phyloP scores from a whole-genome alignment of 2,329 filamentous ascomycete genomes.

The Diaporthe eres region DNA sequence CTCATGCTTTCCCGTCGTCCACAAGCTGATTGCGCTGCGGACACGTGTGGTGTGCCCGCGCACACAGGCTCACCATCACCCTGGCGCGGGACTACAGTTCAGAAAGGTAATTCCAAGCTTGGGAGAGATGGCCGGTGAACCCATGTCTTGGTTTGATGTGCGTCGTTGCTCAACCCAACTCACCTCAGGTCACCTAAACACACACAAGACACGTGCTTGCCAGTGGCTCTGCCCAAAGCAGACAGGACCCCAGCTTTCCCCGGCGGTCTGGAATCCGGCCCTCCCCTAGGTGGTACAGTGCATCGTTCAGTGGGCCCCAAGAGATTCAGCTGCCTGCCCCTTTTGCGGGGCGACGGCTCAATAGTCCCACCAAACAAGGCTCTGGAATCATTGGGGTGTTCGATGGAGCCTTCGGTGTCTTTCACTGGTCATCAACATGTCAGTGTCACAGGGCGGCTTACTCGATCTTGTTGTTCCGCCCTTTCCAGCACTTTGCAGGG shows the following conservation, averaged over 20 bases:
- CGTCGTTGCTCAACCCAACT: slow-evolving; percentile 12
- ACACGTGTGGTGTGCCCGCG: slow-evolving; percentile 1
- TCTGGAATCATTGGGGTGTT: slow-evolving; percentile 23
- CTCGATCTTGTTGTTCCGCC: slow-evolving; percentile 28
- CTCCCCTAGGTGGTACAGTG: slow-evolving; percentile 2
- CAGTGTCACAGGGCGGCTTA: slow-evolving; percentile 18
- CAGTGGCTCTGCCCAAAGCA: slow-evolving; percentile 7
- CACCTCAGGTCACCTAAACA: not conserved
- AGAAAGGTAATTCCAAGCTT: not conserved
- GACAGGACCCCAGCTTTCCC: slow-evolving; percentile 32
- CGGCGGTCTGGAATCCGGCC: slow-evolving; percentile 34
- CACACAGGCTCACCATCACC: not conserved
- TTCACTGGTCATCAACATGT: not conserved
- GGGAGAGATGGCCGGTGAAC: not conserved
- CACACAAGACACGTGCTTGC: slow-evolving; percentile 21
- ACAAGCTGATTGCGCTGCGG: slow-evolving; percentile 11
- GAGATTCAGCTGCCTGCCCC: slow-evolving; percentile 13
- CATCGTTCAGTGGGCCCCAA: slow-evolving; percentile 11
- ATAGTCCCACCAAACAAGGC: slow-evolving; percentile 32
- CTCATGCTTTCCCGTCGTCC: not conserved
- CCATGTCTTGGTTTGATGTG: slow-evolving; percentile 31
- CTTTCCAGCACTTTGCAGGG: slow-evolving; percentile 27
- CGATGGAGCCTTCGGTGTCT: slow-evolving; percentile 12
- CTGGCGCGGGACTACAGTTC: not conserved
- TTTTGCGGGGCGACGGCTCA: slow-evolving; percentile 28